These are phyloP conservation scores for Penicillium sp. DNA, from an alignment of 2,329 filamentous ascomycete genomes.

Conservation along the genomic window DNA sequence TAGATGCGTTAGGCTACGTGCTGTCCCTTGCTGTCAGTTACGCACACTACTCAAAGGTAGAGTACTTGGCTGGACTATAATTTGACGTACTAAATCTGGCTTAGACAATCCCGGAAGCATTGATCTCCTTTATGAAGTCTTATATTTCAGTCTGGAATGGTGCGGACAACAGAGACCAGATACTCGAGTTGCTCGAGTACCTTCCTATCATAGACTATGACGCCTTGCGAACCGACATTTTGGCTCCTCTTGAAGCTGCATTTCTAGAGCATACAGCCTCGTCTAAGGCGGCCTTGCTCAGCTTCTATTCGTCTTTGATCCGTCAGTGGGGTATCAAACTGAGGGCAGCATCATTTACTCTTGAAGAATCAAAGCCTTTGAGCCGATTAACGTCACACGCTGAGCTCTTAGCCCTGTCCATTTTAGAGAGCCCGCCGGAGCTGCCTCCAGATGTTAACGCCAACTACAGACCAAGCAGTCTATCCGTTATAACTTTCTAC, in stretches of 20 bases:
- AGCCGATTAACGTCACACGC: constrained; percentile 58
- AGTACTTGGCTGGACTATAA: background rate
- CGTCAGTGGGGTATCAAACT: constrained; percentile 55
- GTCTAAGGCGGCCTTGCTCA: constrained; percentile 65
- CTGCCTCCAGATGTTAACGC: constrained; percentile 11
- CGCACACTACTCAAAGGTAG: constrained; percentile 45
- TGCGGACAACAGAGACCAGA: constrained; percentile 53
- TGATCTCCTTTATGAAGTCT: constrained; percentile 46
- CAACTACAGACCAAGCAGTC: constrained; percentile 43
- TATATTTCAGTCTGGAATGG: constrained; percentile 70
- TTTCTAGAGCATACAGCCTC: constrained; percentile 43
- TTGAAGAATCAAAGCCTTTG: constrained; percentile 37
- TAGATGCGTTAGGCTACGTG: constrained; percentile 42
- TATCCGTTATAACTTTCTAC: constrained; percentile 70
- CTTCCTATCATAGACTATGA: constrained; percentile 36
- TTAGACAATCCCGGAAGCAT: constrained; percentile 40
- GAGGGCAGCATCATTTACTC: constrained; percentile 31
- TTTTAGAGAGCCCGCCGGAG: constrained; percentile 58
- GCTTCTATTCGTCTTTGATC: constrained; percentile 71
- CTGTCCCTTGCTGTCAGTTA: constrained; percentile 40
- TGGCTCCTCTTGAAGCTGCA: constrained; percentile 47
- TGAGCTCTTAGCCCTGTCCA: constrained; percentile 59
- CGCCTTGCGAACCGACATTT: constrained; percentile 42
- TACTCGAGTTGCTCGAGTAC: constrained; percentile 41
- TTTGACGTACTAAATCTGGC: constrained; percentile 10